Evolutionary conservation across 768 basidiomycete genomes (phyloP).

Genomic region (Rhodosporidiobolus sp.): DNA sequence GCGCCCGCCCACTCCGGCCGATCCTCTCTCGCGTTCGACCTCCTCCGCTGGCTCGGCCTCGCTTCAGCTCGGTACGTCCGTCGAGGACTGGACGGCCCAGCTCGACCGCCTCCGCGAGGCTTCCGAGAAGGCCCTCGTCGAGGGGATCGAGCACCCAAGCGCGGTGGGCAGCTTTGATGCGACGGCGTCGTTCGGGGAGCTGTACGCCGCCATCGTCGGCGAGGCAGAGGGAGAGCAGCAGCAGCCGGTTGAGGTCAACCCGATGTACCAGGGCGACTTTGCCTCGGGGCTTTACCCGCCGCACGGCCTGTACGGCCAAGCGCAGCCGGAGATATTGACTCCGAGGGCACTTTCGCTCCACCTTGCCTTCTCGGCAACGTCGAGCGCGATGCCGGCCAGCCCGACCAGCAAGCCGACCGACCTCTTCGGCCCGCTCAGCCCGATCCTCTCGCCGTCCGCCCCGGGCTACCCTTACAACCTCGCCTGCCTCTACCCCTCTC

Average conservation of each 20-base stretch:
- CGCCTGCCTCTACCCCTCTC: background rate
- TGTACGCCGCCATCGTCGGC: background rate
- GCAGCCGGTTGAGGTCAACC: too few relatives aligned
- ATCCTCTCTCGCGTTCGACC: background rate
- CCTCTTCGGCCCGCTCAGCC: background rate
- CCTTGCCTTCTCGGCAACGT: background rate
- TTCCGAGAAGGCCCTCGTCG: constrained; percentile 7
- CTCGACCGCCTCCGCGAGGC: constrained; percentile 18
- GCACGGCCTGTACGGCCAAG: background rate
- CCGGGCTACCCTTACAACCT: constrained; percentile 7
- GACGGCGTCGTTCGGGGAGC: background rate
- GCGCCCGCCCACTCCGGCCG: background rate
- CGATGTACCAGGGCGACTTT: background rate
- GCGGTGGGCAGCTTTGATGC: background rate
- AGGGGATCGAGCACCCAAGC: constrained; percentile 5
- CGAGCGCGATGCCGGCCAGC: too few relatives aligned
- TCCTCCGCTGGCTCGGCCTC: background rate
- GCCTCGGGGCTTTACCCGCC: background rate
- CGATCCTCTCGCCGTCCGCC: background rate
- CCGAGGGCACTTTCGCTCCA: too few relatives aligned
- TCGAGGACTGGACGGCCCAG: constrained; percentile 24
- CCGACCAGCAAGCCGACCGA: too few relatives aligned
- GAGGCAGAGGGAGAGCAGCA: background rate
- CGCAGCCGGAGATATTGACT: background rate
- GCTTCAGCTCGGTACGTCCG: too few relatives aligned